Base-by-base conservation (phyloP, 257 asterid genomes). In the Coffea eugenioides region DNA sequence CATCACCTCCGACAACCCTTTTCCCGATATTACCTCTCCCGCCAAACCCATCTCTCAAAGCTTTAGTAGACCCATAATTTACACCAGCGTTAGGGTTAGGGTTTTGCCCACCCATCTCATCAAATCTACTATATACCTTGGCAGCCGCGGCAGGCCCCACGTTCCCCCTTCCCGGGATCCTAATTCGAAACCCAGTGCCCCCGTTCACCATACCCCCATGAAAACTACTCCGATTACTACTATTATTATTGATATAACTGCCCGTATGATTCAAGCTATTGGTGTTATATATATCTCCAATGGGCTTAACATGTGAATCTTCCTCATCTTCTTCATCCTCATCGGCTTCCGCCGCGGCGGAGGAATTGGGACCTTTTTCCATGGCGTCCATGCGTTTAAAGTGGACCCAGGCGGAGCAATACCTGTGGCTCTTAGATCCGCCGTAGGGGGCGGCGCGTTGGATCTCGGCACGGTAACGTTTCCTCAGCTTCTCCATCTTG, bases 401-500 rank as follows among this genome's bases (percentile, higher is more conserved):
- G 83, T 94, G 99, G 56, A 89, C 94, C 99, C 99, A 96, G 15
- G 97, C 83, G 51, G 98, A 96, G 69, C 92, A 85, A 83, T 84
- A 91, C 0, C 97, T 88, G 69, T 88, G 85, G 56, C 90, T 78
- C 20, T 89, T 77, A 11, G 86, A 81, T 13, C 97, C 97, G 46
- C 95, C 94, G 83, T 86, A 90, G 0, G 97, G 89, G 59, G 92
- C 90, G 78, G 98, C 93, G 21, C 98, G 88, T 84, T 93, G 98
- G 87, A 92, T 91, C 94, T 96, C 99, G 21, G 90, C 85, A 27
- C 99, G 94, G 80, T 96, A 96, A 27, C 99, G 89, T 83, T 96
- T 96, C 41, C 99, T 81, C 27, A 96, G 96, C 92, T 96, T 96
- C 91, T 96, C 99, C 99, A 96, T 96, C 92, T 96, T 96, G 87